These are phyloP conservation scores for Macroventuria anomochaeta DNA, from an alignment of 2,329 filamentous ascomycete species.

Conservation along the genomic window DNA sequence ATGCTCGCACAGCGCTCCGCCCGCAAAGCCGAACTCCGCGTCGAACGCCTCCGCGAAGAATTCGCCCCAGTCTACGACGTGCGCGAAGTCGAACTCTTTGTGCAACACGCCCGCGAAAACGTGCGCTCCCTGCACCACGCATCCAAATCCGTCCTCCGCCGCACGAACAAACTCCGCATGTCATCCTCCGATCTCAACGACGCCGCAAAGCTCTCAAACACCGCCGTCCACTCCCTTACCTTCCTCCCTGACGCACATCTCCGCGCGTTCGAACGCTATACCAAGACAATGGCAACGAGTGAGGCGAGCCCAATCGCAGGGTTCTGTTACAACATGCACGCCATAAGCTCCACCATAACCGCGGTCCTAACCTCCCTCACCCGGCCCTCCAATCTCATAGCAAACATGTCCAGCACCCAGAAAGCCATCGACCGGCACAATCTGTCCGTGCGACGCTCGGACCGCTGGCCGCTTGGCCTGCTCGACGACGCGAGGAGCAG, in stretches of 20 bases:
- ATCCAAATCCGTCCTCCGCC: conserved; percentile 80
- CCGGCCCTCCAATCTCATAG: conserved; percentile 78
- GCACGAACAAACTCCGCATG: conserved; percentile 75
- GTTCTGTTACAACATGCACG: conserved; percentile 78
- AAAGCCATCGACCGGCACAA: conserved; percentile 80
- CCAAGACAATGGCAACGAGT: conserved; percentile 67
- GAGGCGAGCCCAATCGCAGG: conserved; percentile 75
- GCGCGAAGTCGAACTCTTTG: conserved; percentile 89
- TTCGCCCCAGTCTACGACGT: conserved; percentile 81
- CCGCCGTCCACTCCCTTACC: conserved; percentile 60
- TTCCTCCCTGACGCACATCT: conserved; percentile 74
- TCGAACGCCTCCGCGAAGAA: conserved; percentile 87
- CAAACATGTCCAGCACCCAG: conserved; percentile 74
- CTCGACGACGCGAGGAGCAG: conserved; percentile 87
- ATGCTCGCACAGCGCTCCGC: conserved; percentile 89
- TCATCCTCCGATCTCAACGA: conserved; percentile 71
- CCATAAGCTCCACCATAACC: conserved; percentile 82
- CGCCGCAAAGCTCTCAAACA: conserved; percentile 62
- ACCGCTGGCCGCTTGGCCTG: conserved; percentile 80
- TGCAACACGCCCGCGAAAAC: conserved; percentile 88
- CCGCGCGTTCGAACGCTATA: conserved; percentile 75
- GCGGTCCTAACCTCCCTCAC: conserved; percentile 81
- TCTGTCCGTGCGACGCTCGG: conserved; percentile 74
- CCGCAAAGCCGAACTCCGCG: conserved; percentile 81
- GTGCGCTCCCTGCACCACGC: conserved; percentile 84